These are phyloP conservation scores for Globisporangium iwayamae DNA, from an alignment of 352 stramenopile genomes.

Conservation along the genomic window DNA sequence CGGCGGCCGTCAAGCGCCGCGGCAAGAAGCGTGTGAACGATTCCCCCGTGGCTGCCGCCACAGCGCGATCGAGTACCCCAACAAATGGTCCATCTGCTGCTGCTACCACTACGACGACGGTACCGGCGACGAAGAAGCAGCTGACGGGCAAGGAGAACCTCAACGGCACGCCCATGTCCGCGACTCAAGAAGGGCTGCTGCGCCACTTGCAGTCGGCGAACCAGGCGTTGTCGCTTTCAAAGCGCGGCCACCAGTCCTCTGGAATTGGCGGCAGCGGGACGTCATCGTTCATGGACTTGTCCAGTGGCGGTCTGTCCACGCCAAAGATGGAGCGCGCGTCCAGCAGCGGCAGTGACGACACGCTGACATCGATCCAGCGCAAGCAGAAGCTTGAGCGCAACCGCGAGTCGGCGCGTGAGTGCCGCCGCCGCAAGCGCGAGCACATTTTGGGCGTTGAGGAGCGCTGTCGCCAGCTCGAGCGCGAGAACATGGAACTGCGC, in stretches of 20 bases:
- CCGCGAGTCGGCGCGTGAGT: conserved; percentile 88
- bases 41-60: conserved; percentile 18
- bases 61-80: conserved; percentile 6
- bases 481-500: conserved; percentile 91
- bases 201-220: conserved; percentile 74
- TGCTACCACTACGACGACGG: conserved; percentile 3
- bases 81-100: background rate
- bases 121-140: conserved; percentile 26
- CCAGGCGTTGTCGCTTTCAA: conserved; percentile 52
- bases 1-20: conserved; percentile 26
- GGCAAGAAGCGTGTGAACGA: conserved; percentile 60
- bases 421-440: conserved; percentile 84
- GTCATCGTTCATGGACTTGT: conserved; percentile 1
- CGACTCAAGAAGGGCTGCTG: conserved; percentile 57
- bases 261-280: background rate
- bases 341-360: conserved; percentile 55
- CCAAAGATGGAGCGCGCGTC: conserved; percentile 51
- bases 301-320: conserved; percentile 15
- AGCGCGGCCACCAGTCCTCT: conserved; percentile 32
- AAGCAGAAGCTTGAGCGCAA: conserved; percentile 91
- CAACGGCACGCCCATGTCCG: conserved; percentile 34
- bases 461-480: conserved; percentile 76
- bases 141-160: conserved; percentile 20
- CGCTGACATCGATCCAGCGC: conserved; percentile 47
- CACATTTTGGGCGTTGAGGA: conserved; percentile 81